Conservation (phyloP, 805 yeast species). For the Metschnikowia peoriensis region DNA sequence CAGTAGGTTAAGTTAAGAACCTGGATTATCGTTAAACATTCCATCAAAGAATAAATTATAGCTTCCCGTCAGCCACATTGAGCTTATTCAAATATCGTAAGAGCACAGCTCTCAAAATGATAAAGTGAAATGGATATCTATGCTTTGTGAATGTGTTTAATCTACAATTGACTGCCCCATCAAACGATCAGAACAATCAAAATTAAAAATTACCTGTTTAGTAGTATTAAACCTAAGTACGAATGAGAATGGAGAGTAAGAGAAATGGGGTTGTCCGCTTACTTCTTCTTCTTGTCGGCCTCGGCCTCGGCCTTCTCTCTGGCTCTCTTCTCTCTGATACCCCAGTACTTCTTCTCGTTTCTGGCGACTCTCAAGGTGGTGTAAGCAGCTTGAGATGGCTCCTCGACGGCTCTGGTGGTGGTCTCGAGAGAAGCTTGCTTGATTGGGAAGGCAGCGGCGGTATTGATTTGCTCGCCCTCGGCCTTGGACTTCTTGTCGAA, state of each 20-base stretch:
- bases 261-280: constrained; percentile 30
- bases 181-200: too few species aligned
- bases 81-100: too few species aligned
- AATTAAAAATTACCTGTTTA: constrained; percentile 11
- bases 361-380: constrained; percentile 94
- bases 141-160: too few species aligned
- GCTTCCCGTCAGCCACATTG: too few species aligned
- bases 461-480: constrained; percentile 75
- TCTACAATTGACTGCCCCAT: too few species aligned
- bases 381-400: constrained; percentile 72
- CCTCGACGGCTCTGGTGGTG: constrained; percentile 87
- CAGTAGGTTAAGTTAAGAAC: too few species aligned
- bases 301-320: constrained; percentile 97
- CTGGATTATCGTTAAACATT: too few species aligned
- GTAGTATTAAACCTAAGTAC: constrained; percentile 19
- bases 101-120: too few species aligned
- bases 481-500: constrained; percentile 86
- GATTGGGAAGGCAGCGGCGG: constrained; percentile 85
- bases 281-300: constrained; percentile 96
- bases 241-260: constrained; percentile 7
- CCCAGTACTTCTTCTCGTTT: constrained; percentile 89
- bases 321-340: constrained; percentile 98
- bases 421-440: constrained; percentile 70
- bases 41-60: too few species aligned
- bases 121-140: too few species aligned